A percentile compares a stretch with the other conserved stretches of the same genome.
Evolutionary conservation across 75 land plant genomes (phyloP).

Genomic region (Sequoia sempervirens): DNA sequence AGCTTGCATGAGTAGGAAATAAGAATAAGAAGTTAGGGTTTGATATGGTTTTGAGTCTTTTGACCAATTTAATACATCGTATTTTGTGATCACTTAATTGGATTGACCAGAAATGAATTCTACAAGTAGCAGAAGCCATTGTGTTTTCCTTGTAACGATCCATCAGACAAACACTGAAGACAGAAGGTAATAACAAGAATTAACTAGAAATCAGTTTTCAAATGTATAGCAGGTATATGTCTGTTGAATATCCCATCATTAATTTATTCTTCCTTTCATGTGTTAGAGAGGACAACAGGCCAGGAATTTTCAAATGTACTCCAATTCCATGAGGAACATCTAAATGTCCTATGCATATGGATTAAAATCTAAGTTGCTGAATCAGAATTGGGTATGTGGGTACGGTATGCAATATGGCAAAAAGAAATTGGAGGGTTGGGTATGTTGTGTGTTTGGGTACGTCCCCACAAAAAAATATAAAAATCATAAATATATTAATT

Average conservation of each 20-base stretch:
- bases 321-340: background rate
- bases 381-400: too few species aligned
- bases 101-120: conserved; percentile 49
- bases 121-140: conserved; percentile 67
- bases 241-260: background rate
- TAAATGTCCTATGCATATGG: background rate
- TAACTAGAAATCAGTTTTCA: background rate
- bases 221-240: background rate
- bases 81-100: conserved; percentile 15
- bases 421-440: too few species aligned
- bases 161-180: conserved; percentile 31
- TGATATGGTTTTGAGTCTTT: background rate
- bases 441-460: too few species aligned
- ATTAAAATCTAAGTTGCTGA: background rate
- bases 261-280: background rate
- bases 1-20: conserved; percentile 1
- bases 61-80: background rate
- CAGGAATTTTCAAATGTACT: background rate
- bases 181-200: conserved; percentile 18
- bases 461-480: too few species aligned
- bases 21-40: background rate
- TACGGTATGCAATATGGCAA: too few species aligned
- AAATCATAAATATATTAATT: too few species aligned
- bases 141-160: conserved; percentile 49
- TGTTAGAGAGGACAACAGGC: background rate